These are phyloP conservation scores for Sporormia fimetaria DNA, from an alignment of 495 filamentous ascomycete species.

Conservation along the genomic window DNA sequence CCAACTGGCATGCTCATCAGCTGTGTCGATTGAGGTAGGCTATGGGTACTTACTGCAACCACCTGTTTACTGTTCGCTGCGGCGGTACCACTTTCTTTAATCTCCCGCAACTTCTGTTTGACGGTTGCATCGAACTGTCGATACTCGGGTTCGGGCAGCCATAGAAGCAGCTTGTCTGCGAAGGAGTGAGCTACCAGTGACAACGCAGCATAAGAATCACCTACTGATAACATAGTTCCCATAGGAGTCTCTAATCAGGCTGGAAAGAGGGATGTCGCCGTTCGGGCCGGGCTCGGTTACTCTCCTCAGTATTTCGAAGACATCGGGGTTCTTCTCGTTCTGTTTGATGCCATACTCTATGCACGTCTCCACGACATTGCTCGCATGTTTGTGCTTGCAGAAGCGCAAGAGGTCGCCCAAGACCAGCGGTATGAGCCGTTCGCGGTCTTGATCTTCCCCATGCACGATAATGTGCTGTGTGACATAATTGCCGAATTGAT, in stretches of 20 bases:
- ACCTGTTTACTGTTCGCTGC: too few species aligned
- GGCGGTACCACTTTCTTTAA: too few species aligned
- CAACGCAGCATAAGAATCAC: slow-evolving; percentile 25
- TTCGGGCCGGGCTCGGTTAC: slow-evolving; percentile 50
- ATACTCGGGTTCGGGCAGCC: too few species aligned
- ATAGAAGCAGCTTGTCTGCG: slow-evolving; percentile 60
- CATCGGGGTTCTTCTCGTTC: slow-evolving; percentile 47
- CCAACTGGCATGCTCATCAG: slow-evolving; percentile 21
- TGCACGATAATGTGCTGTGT: slow-evolving; percentile 86
- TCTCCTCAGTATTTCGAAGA: slow-evolving; percentile 56
- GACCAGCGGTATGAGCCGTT: slow-evolving; percentile 61
- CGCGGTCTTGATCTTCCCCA: slow-evolving; percentile 64
- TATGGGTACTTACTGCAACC: slow-evolving; percentile 15
- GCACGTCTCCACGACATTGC: slow-evolving; percentile 95
- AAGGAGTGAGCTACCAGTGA: slow-evolving; percentile 29
- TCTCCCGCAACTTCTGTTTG: too few species aligned
- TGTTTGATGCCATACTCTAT: slow-evolving; percentile 54
- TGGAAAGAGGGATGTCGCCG: slow-evolving; percentile 55
- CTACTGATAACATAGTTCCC: slow-evolving; percentile 97
- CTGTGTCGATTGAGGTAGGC: neutral
- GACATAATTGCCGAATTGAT: slow-evolving; percentile 96
- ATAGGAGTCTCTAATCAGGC: slow-evolving; percentile 80
- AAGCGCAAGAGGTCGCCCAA: slow-evolving; percentile 56
- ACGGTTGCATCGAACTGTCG: too few species aligned
- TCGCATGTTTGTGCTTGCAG: slow-evolving; percentile 94